Conservation (phyloP, 257 asterid species). For the Salvia miltiorrhiza region DNA sequence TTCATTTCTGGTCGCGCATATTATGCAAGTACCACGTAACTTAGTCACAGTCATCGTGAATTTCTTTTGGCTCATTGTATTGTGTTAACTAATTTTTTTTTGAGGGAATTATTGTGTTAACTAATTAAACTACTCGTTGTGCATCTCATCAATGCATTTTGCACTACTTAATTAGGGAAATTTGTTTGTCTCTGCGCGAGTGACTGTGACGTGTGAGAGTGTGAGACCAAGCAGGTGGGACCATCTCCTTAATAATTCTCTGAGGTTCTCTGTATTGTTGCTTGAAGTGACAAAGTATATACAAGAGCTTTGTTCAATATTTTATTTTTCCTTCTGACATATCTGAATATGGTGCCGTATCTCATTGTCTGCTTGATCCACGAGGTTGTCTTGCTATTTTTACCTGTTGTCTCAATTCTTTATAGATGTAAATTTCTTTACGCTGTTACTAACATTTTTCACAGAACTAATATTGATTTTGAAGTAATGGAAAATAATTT, state of each 20-base stretch:
- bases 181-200: not conserved
- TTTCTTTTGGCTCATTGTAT: not conserved
- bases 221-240: not conserved
- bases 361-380: conserved; percentile 16
- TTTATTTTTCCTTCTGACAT: not conserved
- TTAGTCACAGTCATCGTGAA: not conserved
- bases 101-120: not conserved
- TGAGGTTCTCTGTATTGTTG: conserved; percentile 10
- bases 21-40: not conserved
- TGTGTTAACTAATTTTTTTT: not conserved
- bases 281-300: not conserved
- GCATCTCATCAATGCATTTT: conserved; percentile 7
- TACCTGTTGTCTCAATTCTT: not conserved
- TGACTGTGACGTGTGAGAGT: not conserved
- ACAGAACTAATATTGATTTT: not conserved
- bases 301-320: not conserved
- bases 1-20: not conserved
- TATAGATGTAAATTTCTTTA: not conserved
- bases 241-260: conserved; percentile 16
- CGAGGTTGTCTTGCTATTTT: not conserved
- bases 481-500: not conserved
- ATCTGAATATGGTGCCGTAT: conserved; percentile 16
- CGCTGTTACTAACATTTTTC: not conserved
- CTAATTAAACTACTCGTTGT: not conserved
- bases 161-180: not conserved